A percentile compares a stretch with the other conserved stretches of the same genome.
These are phyloP conservation scores for Cystobasidium tubakii DNA, from an alignment of 768 basidiomycete genomes.

Conservation along the genomic window DNA sequence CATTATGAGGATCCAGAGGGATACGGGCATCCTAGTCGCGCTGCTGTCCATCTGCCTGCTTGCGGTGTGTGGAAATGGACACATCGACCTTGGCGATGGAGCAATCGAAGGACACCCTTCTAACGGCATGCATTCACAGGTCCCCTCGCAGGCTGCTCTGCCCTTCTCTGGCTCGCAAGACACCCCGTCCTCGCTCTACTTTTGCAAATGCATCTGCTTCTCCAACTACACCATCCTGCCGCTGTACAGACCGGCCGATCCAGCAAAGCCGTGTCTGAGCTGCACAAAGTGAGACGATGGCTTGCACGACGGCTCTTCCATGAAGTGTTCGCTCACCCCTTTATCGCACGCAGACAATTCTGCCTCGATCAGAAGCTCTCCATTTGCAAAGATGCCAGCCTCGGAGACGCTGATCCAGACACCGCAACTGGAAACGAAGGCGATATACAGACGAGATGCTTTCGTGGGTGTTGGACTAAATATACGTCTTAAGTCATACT, in stretches of 20 bases:
- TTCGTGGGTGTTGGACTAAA: no score
- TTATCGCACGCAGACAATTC: slow-evolving; percentile 48
- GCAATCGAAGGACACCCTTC: not conserved
- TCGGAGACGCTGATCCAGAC: slow-evolving; percentile 50
- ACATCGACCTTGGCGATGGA: not conserved
- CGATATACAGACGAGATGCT: slow-evolving; percentile 53
- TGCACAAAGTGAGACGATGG: slow-evolving; percentile 47
- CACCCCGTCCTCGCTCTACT: slow-evolving; percentile 30
- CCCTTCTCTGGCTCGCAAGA: slow-evolving; percentile 23
- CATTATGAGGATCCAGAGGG: not conserved
- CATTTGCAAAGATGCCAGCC: slow-evolving; percentile 48
- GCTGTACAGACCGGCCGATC: slow-evolving; percentile 50
- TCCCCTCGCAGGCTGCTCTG: not conserved
- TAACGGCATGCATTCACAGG: not conserved
- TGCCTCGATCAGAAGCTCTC: slow-evolving; percentile 52
- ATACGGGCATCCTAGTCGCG: not conserved
- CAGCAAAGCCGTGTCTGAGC: slow-evolving; percentile 50
- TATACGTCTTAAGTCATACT: no score
- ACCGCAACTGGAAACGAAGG: slow-evolving; percentile 52
- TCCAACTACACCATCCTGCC: slow-evolving; percentile 51
- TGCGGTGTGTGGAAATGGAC: not conserved
- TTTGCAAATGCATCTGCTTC: slow-evolving; percentile 51
- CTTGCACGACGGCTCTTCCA: no score
- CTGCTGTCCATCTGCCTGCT: not conserved
- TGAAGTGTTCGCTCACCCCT: no score